phyloP scores from a whole-genome alignment of 805 yeast species.

The Zygoascus ofunaensis region DNA sequence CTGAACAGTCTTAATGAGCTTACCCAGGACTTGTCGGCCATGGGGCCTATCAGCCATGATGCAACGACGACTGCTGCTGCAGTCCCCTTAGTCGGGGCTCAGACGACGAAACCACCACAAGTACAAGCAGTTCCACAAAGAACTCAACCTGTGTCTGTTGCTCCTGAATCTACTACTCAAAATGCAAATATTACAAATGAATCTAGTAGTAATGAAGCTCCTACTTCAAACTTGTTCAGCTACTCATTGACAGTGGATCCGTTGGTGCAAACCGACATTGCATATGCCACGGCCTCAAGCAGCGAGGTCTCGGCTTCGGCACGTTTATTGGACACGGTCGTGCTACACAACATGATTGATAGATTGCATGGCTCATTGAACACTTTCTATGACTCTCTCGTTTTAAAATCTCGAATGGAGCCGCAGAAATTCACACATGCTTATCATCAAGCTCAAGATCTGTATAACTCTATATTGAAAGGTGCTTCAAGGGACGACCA shows the following conservation, averaged over 20 bases:
- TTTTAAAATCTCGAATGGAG: conserved; percentile 11
- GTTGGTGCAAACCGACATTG: conserved; percentile 12
- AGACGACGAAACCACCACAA: no score
- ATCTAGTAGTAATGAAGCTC: not conserved
- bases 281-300: conserved; percentile 5
- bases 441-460: conserved; percentile 16
- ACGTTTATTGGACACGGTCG: conserved; percentile 10
- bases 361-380: conserved; percentile 13
- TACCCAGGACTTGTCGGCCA: not conserved
- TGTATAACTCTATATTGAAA: conserved; percentile 11
- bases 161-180: not conserved
- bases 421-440: conserved; percentile 13
- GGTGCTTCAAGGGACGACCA: no score
- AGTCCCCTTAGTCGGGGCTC: not conserved
- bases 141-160: no score
- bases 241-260: conserved; percentile 10
- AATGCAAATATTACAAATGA: not conserved
- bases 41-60: no score
- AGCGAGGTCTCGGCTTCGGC: conserved; percentile 10
- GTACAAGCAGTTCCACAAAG: not conserved
- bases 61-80: no score
- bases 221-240: not conserved
- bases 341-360: conserved; percentile 13
- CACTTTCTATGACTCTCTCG: conserved; percentile 6
- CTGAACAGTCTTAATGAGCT: not conserved